Evolutionary conservation across 2,329 filamentous ascomycete genomes (phyloP), one percentile per base, ranked within the genome.

Genomic region (Nigrospora osmanthi): DNA sequence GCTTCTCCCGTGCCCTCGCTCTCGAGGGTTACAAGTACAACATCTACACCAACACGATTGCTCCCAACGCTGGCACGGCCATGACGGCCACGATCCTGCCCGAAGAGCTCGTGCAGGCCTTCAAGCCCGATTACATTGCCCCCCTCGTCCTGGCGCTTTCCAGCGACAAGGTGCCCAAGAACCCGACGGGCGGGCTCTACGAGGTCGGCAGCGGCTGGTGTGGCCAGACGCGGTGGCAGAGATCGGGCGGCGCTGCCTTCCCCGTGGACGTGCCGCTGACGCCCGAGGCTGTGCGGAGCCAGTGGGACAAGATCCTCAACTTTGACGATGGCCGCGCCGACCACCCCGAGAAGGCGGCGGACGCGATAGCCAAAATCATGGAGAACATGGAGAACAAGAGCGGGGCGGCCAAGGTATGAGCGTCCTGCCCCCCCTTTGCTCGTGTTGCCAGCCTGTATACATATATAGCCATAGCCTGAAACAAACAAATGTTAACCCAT

Each of bases 71-170:
- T 35, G 93, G 93, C 57, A 98, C 93, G 38, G 83, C 85, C 62
- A 93, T 98, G 87, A 98, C 93, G 45, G 80, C 83, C 55, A 91
- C 87, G 42, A 87, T 98, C 64, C 80, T 98, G 75, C 93, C 93
- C 30, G 89, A 95, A 69, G 93, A 98, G 73, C 82, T 97, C 72
- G 90, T 98, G 15, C 90, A 97, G 73, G 91, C 93, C 38, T 95
- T 98, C 78, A 98, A 97, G 82, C 93, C 93, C 48, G 91, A 97
- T 63, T 97, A 95, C 69, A 90, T 98, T 65, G 93, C 93, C 43
- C 93, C 93, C 49, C 72, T 97, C 34, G 90, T 98, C 42, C 81
- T 91, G 45, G 81, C 90, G 37, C 85, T 98, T 47, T 75, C 67
- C 66, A 88, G 82, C 64, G 93, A 98, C 71, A 87, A 88, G 70